These are phyloP conservation scores for Metrosideros polymorpha DNA, from an alignment of 441 rosid genomes.

Conservation along the genomic window DNA sequence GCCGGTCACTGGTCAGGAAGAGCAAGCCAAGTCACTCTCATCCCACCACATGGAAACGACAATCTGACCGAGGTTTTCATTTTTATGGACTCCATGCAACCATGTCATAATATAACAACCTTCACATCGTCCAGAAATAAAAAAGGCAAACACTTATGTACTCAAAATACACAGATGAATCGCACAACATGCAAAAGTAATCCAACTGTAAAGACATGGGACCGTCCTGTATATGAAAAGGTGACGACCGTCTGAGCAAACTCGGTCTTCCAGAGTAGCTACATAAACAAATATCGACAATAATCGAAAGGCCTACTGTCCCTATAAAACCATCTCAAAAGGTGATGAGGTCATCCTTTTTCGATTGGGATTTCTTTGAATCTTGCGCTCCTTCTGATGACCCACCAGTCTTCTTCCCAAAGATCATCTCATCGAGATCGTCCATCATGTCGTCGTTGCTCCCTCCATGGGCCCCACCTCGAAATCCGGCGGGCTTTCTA, in stretches of 20 bases:
- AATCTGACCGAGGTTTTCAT: background rate
- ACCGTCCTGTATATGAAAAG: background rate
- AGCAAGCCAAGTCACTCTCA: background rate
- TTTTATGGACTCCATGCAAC: background rate
- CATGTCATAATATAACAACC: background rate
- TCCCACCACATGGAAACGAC: background rate
- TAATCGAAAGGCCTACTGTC: background rate
- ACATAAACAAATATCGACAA: background rate
- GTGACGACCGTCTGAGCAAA: background rate
- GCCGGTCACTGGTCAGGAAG: background rate
- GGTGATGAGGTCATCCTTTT: constrained; percentile 64
- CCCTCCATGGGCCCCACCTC: constrained; percentile 37
- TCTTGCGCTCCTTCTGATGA: constrained; percentile 24
- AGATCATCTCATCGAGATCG: constrained; percentile 91
- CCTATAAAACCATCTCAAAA: constrained; percentile 13
- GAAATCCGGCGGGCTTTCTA: constrained; percentile 50
- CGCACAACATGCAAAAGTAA: background rate
- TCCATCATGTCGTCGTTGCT: constrained; percentile 79
- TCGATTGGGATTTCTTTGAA: background rate
- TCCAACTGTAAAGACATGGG: background rate
- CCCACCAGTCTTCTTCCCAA: constrained; percentile 61
- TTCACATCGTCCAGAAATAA: background rate
- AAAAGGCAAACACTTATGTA: background rate
- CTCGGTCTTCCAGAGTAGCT: background rate
- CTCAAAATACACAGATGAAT: background rate